Conservation (phyloP, 2,329 filamentous ascomycete species). For the Fusarium sp. region DNA sequence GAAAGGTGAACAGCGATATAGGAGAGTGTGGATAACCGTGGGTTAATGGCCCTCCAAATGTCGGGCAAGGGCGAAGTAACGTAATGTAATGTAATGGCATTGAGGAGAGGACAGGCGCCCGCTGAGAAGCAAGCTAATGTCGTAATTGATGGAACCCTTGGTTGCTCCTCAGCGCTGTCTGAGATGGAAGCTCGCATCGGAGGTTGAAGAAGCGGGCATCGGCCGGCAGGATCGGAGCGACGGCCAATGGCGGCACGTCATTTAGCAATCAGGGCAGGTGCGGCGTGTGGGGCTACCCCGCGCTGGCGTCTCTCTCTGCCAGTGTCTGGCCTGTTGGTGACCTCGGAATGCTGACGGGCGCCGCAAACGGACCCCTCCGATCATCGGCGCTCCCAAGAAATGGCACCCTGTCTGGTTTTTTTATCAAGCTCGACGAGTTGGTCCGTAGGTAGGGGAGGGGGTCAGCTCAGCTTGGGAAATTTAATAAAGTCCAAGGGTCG, state of each 20-base stretch:
- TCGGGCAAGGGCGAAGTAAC: conserved; percentile 6
- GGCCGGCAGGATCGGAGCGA: conserved; percentile 25
- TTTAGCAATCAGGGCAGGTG: conserved; percentile 48
- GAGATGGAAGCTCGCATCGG: conserved; percentile 36
- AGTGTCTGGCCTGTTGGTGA: conserved; percentile 34
- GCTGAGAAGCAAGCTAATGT: conserved; percentile 10
- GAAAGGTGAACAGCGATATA: background rate
- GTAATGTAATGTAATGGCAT: background rate
- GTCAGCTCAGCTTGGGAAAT: conserved; percentile 35
- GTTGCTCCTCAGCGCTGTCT: conserved; percentile 21
- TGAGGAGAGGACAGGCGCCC: background rate
- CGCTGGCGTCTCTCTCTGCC: conserved; percentile 35
- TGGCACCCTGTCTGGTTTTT: conserved; percentile 25
- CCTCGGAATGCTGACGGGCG: conserved; percentile 42
- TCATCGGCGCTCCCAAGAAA: conserved; percentile 41
- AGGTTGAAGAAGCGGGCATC: conserved; percentile 43
- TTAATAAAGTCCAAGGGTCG: conserved; percentile 43
- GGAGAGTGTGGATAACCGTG: background rate
- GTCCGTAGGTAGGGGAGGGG: conserved; percentile 13
- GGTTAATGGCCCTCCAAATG: background rate
- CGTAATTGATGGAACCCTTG: conserved; percentile 32
- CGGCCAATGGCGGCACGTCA: conserved; percentile 38
- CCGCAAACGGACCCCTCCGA: conserved; percentile 43
- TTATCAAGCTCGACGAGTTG: conserved; percentile 42
- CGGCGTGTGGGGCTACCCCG: conserved; percentile 43